Conservation (phyloP, 345 rosid species). For the Conringia planisiliqua region DNA sequence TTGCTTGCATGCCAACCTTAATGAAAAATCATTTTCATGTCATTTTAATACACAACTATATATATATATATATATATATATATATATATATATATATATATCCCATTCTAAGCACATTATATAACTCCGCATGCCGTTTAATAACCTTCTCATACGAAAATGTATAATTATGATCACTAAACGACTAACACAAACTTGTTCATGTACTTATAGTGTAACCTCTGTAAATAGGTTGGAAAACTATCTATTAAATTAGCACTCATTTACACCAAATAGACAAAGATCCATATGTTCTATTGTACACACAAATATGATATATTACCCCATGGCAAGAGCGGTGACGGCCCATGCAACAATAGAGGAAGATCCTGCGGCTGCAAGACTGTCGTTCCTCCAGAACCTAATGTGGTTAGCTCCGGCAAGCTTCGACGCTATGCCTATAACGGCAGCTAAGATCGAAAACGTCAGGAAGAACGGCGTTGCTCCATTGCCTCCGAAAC, state of each 20-base stretch:
- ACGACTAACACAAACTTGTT: too few species aligned
- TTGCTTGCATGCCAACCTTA: slow-evolving; percentile 84
- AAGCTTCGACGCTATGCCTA: slow-evolving; percentile 69
- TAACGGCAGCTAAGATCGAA: slow-evolving; percentile 53
- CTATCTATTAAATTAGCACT: neutral
- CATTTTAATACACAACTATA: neutral
- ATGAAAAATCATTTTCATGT: neutral
- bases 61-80: too few species aligned
- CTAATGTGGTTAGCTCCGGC: slow-evolving; percentile 72
- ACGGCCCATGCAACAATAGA: slow-evolving; percentile 72
- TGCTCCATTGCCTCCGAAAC: slow-evolving; percentile 92
- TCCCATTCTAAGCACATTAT: neutral
- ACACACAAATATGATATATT: neutral
- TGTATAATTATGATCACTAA: too few species aligned
- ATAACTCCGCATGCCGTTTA: too few species aligned
- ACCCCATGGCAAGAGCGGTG: slow-evolving; percentile 85
- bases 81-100: too few species aligned
- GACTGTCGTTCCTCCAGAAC: slow-evolving; percentile 75
- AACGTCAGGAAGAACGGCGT: slow-evolving; percentile 71
- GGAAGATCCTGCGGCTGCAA: slow-evolving; percentile 74
- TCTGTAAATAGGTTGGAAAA: neutral
- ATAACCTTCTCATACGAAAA: neutral
- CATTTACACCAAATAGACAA: neutral
- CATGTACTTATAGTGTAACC: neutral
- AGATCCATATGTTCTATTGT: too few species aligned